Conservation (phyloP, 768 basidiomycete species). For the Tricholoma bakamatsutake region DNA sequence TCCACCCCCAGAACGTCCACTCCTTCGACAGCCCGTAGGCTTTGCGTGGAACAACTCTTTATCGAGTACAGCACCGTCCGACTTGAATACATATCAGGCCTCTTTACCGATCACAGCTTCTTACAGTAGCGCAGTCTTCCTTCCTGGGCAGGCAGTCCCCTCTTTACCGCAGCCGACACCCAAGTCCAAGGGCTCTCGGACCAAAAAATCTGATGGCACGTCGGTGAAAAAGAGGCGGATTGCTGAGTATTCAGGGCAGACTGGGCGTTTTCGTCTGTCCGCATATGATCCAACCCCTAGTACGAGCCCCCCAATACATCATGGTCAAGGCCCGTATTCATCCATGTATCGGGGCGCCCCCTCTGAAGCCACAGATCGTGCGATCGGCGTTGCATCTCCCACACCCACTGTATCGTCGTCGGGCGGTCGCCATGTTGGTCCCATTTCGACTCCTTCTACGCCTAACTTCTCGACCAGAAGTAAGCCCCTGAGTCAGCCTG, state of each 20-base stretch:
- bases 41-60: slow-evolving; percentile 34
- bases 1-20: slow-evolving; percentile 40
- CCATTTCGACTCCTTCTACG: neutral
- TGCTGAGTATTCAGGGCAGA: slow-evolving; percentile 40
- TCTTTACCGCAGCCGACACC: slow-evolving; percentile 12
- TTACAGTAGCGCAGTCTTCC: slow-evolving; percentile 29
- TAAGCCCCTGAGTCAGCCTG: neutral
- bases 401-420: slow-evolving; percentile 1
- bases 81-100: slow-evolving; percentile 39
- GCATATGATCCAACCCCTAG: slow-evolving; percentile 29
- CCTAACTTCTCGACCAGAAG: neutral
- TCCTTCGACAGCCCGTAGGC: slow-evolving; percentile 56
- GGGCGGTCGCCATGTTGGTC: neutral
- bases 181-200: neutral
- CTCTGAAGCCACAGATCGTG: slow-evolving; percentile 8
- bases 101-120: slow-evolving; percentile 17
- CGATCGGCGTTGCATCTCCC: neutral
- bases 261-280: slow-evolving; percentile 43
- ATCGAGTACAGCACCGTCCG: slow-evolving; percentile 23
- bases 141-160: slow-evolving; percentile 48
- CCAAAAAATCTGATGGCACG: slow-evolving; percentile 18
- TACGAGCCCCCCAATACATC: slow-evolving; percentile 26
- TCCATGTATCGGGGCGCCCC: slow-evolving; percentile 30
- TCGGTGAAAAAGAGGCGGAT: slow-evolving; percentile 26
- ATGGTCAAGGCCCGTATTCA: slow-evolving; percentile 33